Evolutionary conservation across 208 protist genomes (phyloP).

Genomic region (Angomonas deanei): DNA sequence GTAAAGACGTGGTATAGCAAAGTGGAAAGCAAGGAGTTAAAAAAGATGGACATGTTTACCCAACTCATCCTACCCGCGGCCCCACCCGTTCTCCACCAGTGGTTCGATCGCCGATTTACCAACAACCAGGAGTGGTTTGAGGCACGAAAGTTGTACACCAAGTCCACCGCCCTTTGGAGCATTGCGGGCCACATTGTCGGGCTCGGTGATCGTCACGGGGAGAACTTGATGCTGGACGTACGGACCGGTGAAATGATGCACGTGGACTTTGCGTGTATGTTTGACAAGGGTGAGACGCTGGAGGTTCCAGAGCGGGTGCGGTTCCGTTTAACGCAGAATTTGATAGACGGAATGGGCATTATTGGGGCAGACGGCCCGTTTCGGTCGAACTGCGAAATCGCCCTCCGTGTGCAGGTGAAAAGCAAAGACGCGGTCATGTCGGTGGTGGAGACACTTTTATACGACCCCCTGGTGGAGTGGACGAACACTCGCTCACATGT

Average conservation of each 20-base stretch:
- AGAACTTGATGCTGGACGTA: conserved; percentile 95
- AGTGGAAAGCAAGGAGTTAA: conserved; percentile 53
- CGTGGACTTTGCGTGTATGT: conserved; percentile 96
- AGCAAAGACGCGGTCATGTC: conserved; percentile 94
- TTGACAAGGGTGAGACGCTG: conserved; percentile 95
- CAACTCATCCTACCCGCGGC: conserved; percentile 74
- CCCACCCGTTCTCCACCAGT: conserved; percentile 90
- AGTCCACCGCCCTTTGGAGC: conserved; percentile 91
- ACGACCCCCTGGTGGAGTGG: conserved; percentile 97
- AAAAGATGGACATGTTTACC: conserved; percentile 60
- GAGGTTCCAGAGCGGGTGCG: conserved; percentile 93
- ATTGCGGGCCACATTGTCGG: conserved; percentile 95
- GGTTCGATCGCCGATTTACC: conserved; percentile 87
- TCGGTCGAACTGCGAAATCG: conserved; percentile 71
- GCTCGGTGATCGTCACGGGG: conserved; percentile 91
- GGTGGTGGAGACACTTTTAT: conserved; percentile 92
- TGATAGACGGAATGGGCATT: conserved; percentile 95
- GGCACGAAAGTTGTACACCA: conserved; percentile 79
- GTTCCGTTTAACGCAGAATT: conserved; percentile 96
- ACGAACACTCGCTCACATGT: conserved; percentile 10
- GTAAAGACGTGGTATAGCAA: conserved; percentile 69
- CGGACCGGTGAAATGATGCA: conserved; percentile 86
- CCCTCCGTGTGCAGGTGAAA: conserved; percentile 84
- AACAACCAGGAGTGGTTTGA: conserved; percentile 89
- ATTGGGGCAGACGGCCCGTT: conserved; percentile 91